These are phyloP conservation scores for Albatrellus ellisii DNA, from an alignment of 768 basidiomycete species.

Conservation along the genomic window DNA sequence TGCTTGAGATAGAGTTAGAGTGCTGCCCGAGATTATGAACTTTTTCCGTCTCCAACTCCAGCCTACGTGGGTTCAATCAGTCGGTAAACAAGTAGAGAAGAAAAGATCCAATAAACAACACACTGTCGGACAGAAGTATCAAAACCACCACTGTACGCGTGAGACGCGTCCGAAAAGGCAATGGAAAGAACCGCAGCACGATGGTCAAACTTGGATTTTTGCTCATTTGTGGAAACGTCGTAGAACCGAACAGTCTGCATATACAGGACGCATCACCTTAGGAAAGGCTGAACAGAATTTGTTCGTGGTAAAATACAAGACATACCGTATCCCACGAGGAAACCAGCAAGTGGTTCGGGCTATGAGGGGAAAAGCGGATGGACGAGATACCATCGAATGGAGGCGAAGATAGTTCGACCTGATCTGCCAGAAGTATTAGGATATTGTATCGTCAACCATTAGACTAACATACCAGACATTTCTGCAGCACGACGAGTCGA, in stretches of 20 bases:
- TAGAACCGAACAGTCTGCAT: conserved; percentile 51
- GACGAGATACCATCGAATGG: conserved; percentile 81
- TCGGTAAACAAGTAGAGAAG: background rate
- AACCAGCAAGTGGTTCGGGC: conserved; percentile 69
- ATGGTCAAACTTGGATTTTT: conserved; percentile 76
- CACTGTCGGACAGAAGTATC: conserved; percentile 78
- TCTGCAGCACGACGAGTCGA: too few relatives aligned
- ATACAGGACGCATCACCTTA: conserved; percentile 16
- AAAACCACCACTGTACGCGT: conserved; percentile 78
- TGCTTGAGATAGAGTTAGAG: conserved; percentile 62
- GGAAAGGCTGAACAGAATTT: conserved; percentile 18
- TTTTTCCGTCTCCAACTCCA: conserved; percentile 66
- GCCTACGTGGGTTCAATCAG: conserved; percentile 28
- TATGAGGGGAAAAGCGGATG: conserved; percentile 67
- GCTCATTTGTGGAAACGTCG: conserved; percentile 41
- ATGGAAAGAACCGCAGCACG: conserved; percentile 82
- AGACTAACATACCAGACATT: background rate
- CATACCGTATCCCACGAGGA: conserved; percentile 83
- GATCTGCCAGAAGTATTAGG: too few relatives aligned
- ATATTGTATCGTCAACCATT: too few relatives aligned
- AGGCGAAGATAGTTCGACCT: conserved; percentile 42
- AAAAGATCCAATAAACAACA: conserved; percentile 18
- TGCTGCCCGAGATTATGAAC: conserved; percentile 70
- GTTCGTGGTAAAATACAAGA: conserved; percentile 10
- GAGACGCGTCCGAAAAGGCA: conserved; percentile 51